These are phyloP conservation scores for Simmondsia chinensis DNA, from an alignment of 148 eudicot genomes.

Conservation along the genomic window DNA sequence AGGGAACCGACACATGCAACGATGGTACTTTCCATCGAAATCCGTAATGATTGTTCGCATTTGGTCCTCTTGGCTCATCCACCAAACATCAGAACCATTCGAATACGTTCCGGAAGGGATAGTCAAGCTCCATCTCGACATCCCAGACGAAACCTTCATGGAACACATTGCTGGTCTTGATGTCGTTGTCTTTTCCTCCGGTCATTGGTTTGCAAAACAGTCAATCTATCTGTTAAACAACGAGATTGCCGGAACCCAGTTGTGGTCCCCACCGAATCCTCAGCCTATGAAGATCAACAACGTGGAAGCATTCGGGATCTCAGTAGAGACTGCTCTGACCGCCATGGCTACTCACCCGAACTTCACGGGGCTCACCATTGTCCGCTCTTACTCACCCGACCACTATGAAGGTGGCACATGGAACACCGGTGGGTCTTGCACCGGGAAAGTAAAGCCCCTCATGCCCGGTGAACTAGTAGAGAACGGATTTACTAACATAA, in stretches of 20 bases:
- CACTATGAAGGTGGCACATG: conserved; percentile 95
- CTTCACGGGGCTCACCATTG: conserved; percentile 63
- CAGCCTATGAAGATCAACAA: conserved; percentile 42
- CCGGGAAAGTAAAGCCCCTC: conserved; percentile 66
- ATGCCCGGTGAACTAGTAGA: conserved; percentile 43
- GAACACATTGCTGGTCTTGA: conserved; percentile 42
- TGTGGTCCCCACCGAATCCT: conserved; percentile 65
- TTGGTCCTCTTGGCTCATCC: conserved; percentile 98
- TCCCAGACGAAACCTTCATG: conserved; percentile 72
- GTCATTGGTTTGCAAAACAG: conserved; percentile 96
- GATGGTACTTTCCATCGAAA: conserved; percentile 71
- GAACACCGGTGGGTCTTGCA: conserved; percentile 96
- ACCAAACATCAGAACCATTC: conserved; percentile 51
- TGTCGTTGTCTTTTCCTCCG: conserved; percentile 84
- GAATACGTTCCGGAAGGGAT: conserved; percentile 47
- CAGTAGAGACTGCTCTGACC: conserved; percentile 66
- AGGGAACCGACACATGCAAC: conserved; percentile 83
- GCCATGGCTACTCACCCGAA: conserved; percentile 59
- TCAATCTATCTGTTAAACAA: conserved; percentile 69
- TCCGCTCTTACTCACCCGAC: conserved; percentile 82
- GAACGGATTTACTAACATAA: conserved; percentile 63
- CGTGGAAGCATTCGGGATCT: conserved; percentile 72
- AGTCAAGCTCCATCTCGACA: conserved; percentile 74
- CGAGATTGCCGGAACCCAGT: conserved; percentile 82
- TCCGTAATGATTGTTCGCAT: conserved; percentile 72